Evolutionary conservation across 1,139 yeast species (phyloP).

Genomic region (Debaryomyces nepalensis): DNA sequence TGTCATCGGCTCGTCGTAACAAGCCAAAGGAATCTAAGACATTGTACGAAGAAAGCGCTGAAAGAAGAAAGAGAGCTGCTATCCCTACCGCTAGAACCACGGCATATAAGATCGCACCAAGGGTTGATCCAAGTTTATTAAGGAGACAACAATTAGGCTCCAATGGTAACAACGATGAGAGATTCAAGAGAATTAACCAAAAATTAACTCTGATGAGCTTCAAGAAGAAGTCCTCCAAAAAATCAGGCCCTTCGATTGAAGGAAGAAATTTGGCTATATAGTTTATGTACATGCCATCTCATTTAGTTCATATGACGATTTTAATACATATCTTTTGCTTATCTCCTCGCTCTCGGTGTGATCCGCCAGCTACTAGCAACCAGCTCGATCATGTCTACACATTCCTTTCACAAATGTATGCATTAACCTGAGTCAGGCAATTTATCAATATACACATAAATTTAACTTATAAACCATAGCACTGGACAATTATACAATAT

Average conservation of each 20-base stretch:
- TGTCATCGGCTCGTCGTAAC: constrained; percentile 39
- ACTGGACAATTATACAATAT: constrained; percentile 14
- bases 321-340: neutral
- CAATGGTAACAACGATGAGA: constrained; percentile 71
- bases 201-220: constrained; percentile 54
- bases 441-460: constrained; percentile 30
- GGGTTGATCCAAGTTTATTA: constrained; percentile 56
- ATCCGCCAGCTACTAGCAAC: too few relatives aligned
- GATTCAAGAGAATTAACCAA: constrained; percentile 72
- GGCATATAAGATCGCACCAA: constrained; percentile 91
- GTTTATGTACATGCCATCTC: constrained; percentile 11
- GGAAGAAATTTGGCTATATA: constrained; percentile 65
- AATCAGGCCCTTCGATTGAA: constrained; percentile 79
- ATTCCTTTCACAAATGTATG: constrained; percentile 21
- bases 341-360: too few relatives aligned
- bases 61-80: constrained; percentile 89
- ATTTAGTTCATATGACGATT: neutral
- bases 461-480: constrained; percentile 21
- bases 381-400: constrained; percentile 1
- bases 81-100: constrained; percentile 89
- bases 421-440: constrained; percentile 20
- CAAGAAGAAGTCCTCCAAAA: constrained; percentile 54
- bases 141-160: constrained; percentile 42
- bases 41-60: constrained; percentile 89
- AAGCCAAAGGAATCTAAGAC: constrained; percentile 53